These are phyloP conservation scores for Pythium aphanidermatum DNA, from an alignment of 352 stramenopile genomes.

Conservation along the genomic window DNA sequence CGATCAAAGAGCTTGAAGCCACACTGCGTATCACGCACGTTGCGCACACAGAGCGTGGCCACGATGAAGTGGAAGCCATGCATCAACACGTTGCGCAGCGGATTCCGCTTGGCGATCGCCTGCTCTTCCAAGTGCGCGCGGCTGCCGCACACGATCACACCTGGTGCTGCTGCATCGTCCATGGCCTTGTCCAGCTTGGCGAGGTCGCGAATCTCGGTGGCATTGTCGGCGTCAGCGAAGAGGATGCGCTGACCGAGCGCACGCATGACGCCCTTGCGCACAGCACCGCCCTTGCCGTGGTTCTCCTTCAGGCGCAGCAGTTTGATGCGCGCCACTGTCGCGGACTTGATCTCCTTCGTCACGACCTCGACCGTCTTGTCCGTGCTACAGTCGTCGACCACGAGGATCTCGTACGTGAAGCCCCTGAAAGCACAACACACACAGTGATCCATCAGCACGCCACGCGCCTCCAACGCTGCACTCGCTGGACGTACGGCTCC, in stretches of 20 bases:
- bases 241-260: constrained; percentile 75
- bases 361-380: constrained; percentile 80
- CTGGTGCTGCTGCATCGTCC: constrained; percentile 28
- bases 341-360: constrained; percentile 36
- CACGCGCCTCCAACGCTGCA: too few relatives aligned
- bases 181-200: constrained; percentile 64
- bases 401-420: constrained; percentile 86
- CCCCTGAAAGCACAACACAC: constrained; percentile 4
- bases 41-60: constrained; percentile 75
- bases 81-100: constrained; percentile 89
- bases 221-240: constrained; percentile 92
- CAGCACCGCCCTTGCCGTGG: constrained; percentile 89
- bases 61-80: constrained; percentile 91
- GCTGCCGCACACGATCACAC: constrained; percentile 86
- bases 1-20: constrained; percentile 94
- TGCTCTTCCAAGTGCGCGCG: constrained; percentile 86
- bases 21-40: constrained; percentile 92
- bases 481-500: constrained; percentile 44
- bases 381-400: constrained; percentile 90
- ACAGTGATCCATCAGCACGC: too few relatives aligned
- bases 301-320: constrained; percentile 82
- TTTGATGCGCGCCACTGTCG: constrained; percentile 51
- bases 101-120: constrained; percentile 78
- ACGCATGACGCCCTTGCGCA: constrained; percentile 86
- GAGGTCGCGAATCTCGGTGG: constrained; percentile 89